Base-by-base conservation (phyloP, 352 stramenopile species). In the Globisporangium solare region DNA sequence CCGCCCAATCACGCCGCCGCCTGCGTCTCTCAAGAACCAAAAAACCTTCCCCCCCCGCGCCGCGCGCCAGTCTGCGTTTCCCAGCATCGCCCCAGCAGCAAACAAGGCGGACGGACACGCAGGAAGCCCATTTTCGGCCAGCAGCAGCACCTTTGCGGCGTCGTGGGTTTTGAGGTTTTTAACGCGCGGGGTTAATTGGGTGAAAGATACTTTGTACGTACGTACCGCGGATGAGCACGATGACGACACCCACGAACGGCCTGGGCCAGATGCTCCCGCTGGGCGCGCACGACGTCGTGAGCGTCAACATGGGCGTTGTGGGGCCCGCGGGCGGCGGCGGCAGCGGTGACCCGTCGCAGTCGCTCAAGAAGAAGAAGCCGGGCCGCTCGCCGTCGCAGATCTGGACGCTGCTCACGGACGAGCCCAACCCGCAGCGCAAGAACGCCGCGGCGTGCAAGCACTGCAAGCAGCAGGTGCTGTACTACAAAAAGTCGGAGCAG, bases 401-500 rank as follows among this genome's bases (percentile, higher is more conserved):
- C 51, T 92, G 82, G 83, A 70, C 87, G 66, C 71, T 93, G 51
- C 70, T 93, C 55, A 93, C 83, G 32, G 83, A 93, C 65, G 83
- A 93, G 50, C 73, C 76, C 14, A 76, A 89, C 64, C 83, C 83
- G 51, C 80, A 93, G 59, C 76, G 80, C 11, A 80, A 80, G 62
- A 91, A 91, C 51, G 67, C 83, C 8, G 76, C 83, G 32, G 63
- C 76, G 27, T 93, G 83, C 66, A 93, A 93, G 64, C 83, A 93
- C 64, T 93, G 83, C 68, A 89, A 93, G 66, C 76, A 91, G 59
- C 75, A 89, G 37, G 83, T 93, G 41, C 51, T 88, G 22, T 93
- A 93, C 67, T 93, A 93, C 66, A 93, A 93, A 52, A 93, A 91
- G 54, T 93, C 83, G 31, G 83, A 93, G 69, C 83, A 93, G 54